Conservation (phyloP, 1,284 basidiomycete species). For the Sporisorium iseilematis-ciliati region DNA sequence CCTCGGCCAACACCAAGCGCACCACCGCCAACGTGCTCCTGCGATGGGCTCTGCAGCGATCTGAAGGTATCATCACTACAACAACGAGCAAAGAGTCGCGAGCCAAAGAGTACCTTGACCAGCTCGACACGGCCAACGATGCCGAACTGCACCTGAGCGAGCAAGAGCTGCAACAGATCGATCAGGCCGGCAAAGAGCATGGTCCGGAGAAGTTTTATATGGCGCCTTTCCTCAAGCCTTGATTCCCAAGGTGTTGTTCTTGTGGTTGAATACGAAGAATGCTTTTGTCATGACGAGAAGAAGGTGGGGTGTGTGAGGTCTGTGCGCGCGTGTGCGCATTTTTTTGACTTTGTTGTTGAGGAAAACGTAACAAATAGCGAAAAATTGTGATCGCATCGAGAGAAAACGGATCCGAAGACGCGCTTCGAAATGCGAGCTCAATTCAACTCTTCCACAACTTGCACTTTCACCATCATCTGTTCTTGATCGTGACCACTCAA, state of each 20-base stretch:
- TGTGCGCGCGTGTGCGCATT: background rate
- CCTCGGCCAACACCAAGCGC: slow-evolving; percentile 35
- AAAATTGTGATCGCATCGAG: slow-evolving; percentile 32
- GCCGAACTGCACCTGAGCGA: slow-evolving; percentile 28
- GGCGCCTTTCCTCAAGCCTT: slow-evolving; percentile 36
- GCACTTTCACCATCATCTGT: slow-evolving; percentile 3
- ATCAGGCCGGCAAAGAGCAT: slow-evolving; percentile 44
- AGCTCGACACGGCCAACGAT: slow-evolving; percentile 44
- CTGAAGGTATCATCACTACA: slow-evolving; percentile 55
- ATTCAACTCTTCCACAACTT: background rate
- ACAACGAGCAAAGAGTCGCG: slow-evolving; percentile 51
- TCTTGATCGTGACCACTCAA: slow-evolving; percentile 8
- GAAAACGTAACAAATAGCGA: slow-evolving; percentile 1
- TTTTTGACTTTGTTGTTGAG: background rate
- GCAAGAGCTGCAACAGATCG: slow-evolving; percentile 48
- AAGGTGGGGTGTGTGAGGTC: slow-evolving; percentile 1
- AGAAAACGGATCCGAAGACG: slow-evolving; percentile 33
- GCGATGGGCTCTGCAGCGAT: slow-evolving; percentile 51
- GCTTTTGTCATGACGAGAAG: background rate
- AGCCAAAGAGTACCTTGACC: slow-evolving; percentile 45
- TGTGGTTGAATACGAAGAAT: background rate
- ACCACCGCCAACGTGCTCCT: slow-evolving; percentile 45
- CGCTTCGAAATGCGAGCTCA: slow-evolving; percentile 25
- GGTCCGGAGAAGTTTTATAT: slow-evolving; percentile 53
- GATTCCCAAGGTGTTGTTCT: background rate